phyloP scores from a whole-genome alignment of 2,329 filamentous ascomycete species.

The Cladosporium halotolerans region DNA sequence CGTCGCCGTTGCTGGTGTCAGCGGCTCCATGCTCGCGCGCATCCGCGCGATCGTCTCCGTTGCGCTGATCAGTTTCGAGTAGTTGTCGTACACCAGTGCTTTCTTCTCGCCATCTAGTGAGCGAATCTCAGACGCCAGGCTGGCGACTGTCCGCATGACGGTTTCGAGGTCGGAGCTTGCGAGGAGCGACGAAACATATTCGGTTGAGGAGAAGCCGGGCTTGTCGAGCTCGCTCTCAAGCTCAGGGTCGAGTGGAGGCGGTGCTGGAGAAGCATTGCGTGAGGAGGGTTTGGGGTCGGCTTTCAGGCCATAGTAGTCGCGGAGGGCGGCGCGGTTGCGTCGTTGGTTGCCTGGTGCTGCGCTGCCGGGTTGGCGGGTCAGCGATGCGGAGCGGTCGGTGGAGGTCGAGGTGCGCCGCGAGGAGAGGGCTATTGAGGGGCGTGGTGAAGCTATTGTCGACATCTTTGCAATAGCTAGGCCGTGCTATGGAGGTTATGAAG shows the following conservation, averaged over 20 bases:
- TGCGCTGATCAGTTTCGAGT: conserved; percentile 91
- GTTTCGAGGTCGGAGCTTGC: conserved; percentile 60
- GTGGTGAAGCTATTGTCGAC: conserved; percentile 56
- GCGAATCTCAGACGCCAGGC: conserved; percentile 69
- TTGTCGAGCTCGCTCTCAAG: conserved; percentile 67
- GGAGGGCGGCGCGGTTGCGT: conserved; percentile 76
- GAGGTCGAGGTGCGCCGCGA: conserved; percentile 63
- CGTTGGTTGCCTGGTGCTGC: conserved; percentile 38
- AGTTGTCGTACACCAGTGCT: conserved; percentile 96
- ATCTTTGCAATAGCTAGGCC: conserved; percentile 30
- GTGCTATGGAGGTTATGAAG: not conserved
- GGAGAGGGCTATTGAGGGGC: conserved; percentile 54
- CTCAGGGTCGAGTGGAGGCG: conserved; percentile 46
- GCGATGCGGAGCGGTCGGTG: conserved; percentile 42
- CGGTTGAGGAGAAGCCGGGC: conserved; percentile 64
- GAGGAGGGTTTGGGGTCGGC: conserved; percentile 15
- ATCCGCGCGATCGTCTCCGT: conserved; percentile 93
- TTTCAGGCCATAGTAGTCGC: conserved; percentile 90
- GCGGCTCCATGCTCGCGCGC: conserved; percentile 72
- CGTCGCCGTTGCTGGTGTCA: conserved; percentile 67
- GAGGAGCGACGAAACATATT: conserved; percentile 58
- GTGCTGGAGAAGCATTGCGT: conserved; percentile 24
- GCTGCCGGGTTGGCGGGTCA: conserved; percentile 24
- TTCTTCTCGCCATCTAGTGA: conserved; percentile 94
- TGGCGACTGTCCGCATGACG: conserved; percentile 63